Percentiles rank a stretch among this genome's conserved stretches.
Evolutionary conservation across 768 basidiomycete genomes (phyloP).

Genomic region (Mycena sanguinolenta): DNA sequence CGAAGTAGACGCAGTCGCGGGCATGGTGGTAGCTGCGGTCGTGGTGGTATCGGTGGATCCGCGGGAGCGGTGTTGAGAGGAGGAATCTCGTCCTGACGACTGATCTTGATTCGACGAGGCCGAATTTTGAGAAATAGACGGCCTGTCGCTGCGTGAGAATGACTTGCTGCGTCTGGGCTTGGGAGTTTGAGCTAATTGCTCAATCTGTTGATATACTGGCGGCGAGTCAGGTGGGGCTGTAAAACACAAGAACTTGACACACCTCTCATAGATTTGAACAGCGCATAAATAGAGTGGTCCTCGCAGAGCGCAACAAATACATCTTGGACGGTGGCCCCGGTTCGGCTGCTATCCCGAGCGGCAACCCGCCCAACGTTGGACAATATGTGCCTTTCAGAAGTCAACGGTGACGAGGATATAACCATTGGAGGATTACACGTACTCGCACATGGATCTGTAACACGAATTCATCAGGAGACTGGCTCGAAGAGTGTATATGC

Average conservation of each 20-base stretch:
- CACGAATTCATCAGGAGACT: conserved; percentile 30
- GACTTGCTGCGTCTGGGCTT: conserved; percentile 79
- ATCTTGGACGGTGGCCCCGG: conserved; percentile 82
- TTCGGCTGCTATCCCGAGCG: conserved; percentile 86
- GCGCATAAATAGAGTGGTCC: conserved; percentile 86
- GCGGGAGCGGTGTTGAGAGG: conserved; percentile 49
- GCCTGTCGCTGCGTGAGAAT: conserved; percentile 67
- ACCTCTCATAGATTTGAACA: conserved; percentile 93
- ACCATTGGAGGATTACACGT: conserved; percentile 50
- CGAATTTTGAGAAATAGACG: conserved; percentile 58
- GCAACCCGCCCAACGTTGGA: conserved; percentile 88
- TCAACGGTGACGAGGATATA: conserved; percentile 14
- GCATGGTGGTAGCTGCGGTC: conserved; percentile 35
- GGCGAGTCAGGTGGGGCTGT: conserved; percentile 35
- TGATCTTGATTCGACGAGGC: conserved; percentile 62
- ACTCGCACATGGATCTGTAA: conserved; percentile 89
- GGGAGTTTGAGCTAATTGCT: conserved; percentile 69
- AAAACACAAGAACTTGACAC: conserved; percentile 38
- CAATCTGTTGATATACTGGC: conserved; percentile 85
- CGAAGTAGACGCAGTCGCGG: conserved; percentile 47
- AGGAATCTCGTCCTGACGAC: conserved; percentile 45
- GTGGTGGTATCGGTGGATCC: conserved; percentile 53
- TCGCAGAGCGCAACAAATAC: conserved; percentile 91
- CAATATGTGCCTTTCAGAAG: conserved; percentile 77
- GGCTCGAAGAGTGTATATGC: conserved; percentile 34